Evolutionary conservation across 1,139 yeast genomes (phyloP).

Genomic region (Nakaseomyces bracarensis): DNA sequence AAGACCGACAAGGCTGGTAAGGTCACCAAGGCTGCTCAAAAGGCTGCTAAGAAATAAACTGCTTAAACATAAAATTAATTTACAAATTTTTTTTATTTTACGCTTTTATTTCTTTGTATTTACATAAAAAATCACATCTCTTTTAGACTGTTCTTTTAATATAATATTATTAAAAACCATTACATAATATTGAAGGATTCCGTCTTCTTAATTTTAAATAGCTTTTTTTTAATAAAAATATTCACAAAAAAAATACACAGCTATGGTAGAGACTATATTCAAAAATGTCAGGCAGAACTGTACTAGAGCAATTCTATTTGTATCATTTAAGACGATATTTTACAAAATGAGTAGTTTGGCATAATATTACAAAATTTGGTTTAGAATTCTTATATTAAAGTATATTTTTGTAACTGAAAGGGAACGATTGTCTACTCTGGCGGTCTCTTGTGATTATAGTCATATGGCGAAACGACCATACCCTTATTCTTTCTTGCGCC

Average conservation of each 20-base stretch:
- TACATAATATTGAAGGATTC: conserved; percentile 3
- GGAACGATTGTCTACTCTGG: conserved; percentile 2
- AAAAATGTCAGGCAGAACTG: too few species aligned
- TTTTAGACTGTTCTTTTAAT: conserved; percentile 6
- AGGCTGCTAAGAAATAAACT: conserved; percentile 14
- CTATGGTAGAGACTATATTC: not conserved
- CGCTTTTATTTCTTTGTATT: conserved; percentile 5
- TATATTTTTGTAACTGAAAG: too few species aligned
- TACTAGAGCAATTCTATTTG: too few species aligned
- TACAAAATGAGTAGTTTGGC: too few species aligned
- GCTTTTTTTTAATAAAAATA: not conserved
- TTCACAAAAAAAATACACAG: not conserved
- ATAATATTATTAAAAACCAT: conserved; percentile 8
- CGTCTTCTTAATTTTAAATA: too few species aligned
- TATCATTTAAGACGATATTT: too few species aligned
- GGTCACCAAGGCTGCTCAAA: conserved; percentile 76
- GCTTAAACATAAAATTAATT: not conserved
- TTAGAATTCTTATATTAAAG: too few species aligned
- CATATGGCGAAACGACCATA: conserved; percentile 68
- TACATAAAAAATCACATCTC: conserved; percentile 5
- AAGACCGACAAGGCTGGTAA: conserved; percentile 90
- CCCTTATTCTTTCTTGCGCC: conserved; percentile 95
- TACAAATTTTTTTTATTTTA: not conserved
- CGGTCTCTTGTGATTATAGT: conserved; percentile 27
- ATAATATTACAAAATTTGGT: too few species aligned